phyloP scores from a whole-genome alignment of 1,139 yeast species.

The Pichia sp. region DNA sequence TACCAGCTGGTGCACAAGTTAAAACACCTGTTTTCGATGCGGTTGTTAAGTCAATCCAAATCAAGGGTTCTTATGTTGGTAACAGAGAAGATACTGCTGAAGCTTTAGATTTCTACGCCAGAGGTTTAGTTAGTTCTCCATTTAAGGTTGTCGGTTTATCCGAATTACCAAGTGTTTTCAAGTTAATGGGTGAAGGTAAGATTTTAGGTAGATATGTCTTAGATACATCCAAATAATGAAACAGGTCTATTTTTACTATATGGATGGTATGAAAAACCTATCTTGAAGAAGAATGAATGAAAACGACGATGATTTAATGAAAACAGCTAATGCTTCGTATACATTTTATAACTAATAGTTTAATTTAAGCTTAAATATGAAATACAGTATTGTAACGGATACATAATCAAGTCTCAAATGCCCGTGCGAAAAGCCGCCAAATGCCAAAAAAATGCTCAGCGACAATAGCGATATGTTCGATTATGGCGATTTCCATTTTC shows the following conservation, averaged over 20 bases:
- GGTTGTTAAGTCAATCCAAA: constrained; percentile 57
- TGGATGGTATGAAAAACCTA: too few relatives aligned
- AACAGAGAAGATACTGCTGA: constrained; percentile 75
- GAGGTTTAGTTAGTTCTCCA: constrained; percentile 66
- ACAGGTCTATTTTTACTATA: not conserved
- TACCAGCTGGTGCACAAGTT: constrained; percentile 67
- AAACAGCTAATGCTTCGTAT: too few relatives aligned
- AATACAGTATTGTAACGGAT: not conserved
- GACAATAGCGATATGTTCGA: too few relatives aligned
- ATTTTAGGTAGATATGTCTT: constrained; percentile 73
- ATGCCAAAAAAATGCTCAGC: not conserved
- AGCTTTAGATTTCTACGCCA: constrained; percentile 64
- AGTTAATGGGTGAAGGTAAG: constrained; percentile 62
- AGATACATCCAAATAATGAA: constrained; percentile 49
- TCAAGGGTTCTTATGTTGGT: constrained; percentile 72
- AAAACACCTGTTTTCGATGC: constrained; percentile 57
- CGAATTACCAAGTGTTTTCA: constrained; percentile 55
- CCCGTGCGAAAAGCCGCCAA: not conserved
- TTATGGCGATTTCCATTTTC: too few relatives aligned
- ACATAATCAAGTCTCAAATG: too few relatives aligned
- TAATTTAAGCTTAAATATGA: not conserved
- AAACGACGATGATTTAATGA: too few relatives aligned
- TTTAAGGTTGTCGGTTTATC: constrained; percentile 65
- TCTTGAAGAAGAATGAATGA: too few relatives aligned
- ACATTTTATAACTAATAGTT: too few relatives aligned